Evolutionary conservation across 2,329 filamentous ascomycete species (phyloP).

Genomic region (Arthrobotrys pseudoclavata): DNA sequence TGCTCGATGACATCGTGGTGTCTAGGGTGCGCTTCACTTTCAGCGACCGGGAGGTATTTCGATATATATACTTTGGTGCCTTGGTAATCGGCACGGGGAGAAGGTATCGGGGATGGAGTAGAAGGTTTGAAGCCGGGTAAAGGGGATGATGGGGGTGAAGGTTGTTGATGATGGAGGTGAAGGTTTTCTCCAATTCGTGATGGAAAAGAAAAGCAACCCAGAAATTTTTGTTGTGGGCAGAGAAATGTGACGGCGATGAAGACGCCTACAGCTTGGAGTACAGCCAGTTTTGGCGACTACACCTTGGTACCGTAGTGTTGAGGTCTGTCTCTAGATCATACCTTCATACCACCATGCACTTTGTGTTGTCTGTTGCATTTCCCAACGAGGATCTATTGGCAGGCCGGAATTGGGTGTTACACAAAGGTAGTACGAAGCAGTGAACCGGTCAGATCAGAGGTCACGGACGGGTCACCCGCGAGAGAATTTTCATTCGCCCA

Average conservation of each 20-base stretch:
- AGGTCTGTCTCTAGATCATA: neutral
- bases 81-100: neutral
- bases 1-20: neutral
- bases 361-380: neutral
- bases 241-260: neutral
- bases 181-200: neutral
- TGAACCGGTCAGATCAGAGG: no score
- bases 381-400: neutral
- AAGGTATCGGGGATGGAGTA: neutral
- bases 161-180: neutral
- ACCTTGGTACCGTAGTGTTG: neutral
- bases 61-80: constrained; percentile 8
- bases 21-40: neutral
- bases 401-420: no score
- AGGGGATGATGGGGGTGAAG: neutral
- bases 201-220: neutral
- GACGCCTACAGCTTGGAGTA: neutral
- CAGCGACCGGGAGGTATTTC: neutral
- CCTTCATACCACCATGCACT: neutral
- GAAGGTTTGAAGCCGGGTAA: neutral
- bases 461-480: no score
- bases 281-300: neutral
- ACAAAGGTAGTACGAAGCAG: no score
- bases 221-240: neutral
- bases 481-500: no score